phyloP scores from a whole-genome alignment of 441 rosid genomes.

The Erodium texanum region DNA sequence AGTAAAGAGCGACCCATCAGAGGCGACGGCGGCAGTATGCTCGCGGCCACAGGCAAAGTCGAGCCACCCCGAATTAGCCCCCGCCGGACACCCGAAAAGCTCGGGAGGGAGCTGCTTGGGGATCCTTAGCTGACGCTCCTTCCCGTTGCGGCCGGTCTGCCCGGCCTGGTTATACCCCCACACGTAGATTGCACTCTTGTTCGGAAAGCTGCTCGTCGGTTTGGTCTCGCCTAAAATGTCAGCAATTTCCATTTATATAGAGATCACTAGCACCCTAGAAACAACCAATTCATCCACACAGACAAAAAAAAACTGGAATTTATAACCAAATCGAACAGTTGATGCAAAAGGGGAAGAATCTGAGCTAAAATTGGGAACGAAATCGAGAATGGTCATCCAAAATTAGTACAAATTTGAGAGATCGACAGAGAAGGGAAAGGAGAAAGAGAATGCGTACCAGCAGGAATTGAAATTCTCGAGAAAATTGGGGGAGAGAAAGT shows the following conservation, averaged over 20 bases:
- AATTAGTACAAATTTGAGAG: background rate
- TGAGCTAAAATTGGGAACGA: background rate
- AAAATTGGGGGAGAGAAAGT: background rate
- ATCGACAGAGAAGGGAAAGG: background rate
- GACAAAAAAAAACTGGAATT: background rate
- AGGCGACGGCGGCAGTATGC: conserved; percentile 90
- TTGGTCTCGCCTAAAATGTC: conserved; percentile 62
- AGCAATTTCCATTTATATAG: conserved; percentile 47
- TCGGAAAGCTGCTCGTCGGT: conserved; percentile 33
- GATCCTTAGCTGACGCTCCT: conserved; percentile 62
- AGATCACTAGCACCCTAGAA: background rate
- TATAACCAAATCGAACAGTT: background rate
- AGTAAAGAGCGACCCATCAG: conserved; percentile 93
- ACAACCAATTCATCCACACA: background rate
- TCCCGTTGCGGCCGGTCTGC: conserved; percentile 76
- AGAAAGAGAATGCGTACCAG: background rate
- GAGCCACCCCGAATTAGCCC: conserved; percentile 66
- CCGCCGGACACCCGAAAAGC: conserved; percentile 84
- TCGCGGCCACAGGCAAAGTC: conserved; percentile 89
- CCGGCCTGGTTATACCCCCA: conserved; percentile 96
- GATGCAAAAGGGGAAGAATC: background rate
- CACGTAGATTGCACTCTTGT: conserved; percentile 90
- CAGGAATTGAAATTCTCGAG: background rate
- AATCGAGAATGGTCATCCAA: background rate
- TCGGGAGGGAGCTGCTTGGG: conserved; percentile 91